A percentile compares a stretch with the other conserved stretches of the same genome.
Conservation (phyloP, 306 rosid genomes). For the Canavalia gladiata region DNA sequence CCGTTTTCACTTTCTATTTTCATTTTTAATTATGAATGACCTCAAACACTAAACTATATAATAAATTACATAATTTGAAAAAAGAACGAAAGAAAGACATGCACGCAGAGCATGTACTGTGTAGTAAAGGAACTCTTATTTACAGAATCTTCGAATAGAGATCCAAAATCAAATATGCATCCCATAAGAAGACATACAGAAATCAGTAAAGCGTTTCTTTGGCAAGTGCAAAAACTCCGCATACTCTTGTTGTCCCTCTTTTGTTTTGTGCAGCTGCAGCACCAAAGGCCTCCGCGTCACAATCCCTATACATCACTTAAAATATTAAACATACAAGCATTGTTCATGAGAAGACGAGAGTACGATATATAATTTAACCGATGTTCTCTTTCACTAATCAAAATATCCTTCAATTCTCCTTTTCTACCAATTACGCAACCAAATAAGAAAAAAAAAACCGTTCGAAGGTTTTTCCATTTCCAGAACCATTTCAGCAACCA, state of each 20-base stretch:
- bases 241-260: conserved; percentile 68
- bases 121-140: conserved; percentile 25
- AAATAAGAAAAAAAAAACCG: not conserved
- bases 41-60: not conserved
- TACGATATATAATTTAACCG: not conserved
- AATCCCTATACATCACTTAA: conserved; percentile 69
- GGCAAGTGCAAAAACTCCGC: conserved; percentile 88
- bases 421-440: not conserved
- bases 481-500: conserved; percentile 40
- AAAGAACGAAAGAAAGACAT: not conserved
- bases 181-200: conserved; percentile 62
- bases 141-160: conserved; percentile 35
- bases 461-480: not conserved
- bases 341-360: not conserved
- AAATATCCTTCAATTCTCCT: conserved; percentile 19
- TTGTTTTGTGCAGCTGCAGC: conserved; percentile 77
- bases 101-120: conserved; percentile 20
- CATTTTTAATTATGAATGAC: too few species aligned
- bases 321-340: conserved; percentile 24
- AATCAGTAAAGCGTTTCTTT: conserved; percentile 68
- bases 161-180: conserved; percentile 16
- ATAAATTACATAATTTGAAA: conserved; percentile 1
- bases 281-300: conserved; percentile 96
- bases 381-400: not conserved
- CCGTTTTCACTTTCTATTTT: too few species aligned